Conservation (phyloP, 2,329 filamentous ascomycete genomes). For the Coleophoma eucalyptorum region DNA sequence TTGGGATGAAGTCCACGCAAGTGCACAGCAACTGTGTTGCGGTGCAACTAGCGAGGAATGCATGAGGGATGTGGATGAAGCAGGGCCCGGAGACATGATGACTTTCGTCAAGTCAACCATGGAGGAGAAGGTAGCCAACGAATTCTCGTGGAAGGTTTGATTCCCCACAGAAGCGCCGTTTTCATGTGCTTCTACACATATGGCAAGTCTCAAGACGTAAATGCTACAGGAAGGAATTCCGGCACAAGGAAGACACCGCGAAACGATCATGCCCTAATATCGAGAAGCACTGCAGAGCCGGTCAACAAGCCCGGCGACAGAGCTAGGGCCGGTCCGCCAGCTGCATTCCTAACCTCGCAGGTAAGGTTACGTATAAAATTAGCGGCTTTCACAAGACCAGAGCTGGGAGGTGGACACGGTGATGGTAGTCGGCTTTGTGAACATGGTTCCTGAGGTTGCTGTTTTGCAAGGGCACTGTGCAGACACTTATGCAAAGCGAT, state of each 20-base stretch:
- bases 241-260: no score
- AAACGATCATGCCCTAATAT: no score
- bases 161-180: not conserved
- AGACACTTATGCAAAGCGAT: not conserved
- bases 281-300: no score
- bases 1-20: slow-evolving; percentile 69
- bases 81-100: slow-evolving; percentile 42
- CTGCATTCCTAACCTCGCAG: no score
- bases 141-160: slow-evolving; percentile 52
- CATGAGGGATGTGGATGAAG: slow-evolving; percentile 34
- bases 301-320: no score
- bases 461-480: not conserved
- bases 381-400: no score
- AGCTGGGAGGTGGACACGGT: no score
- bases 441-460: not conserved
- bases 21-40: slow-evolving; percentile 64
- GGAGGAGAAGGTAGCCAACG: slow-evolving; percentile 49
- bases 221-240: not conserved
- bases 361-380: no score
- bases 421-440: no score
- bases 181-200: not conserved
- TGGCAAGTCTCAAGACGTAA: not conserved
- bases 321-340: no score
- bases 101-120: slow-evolving; percentile 59
- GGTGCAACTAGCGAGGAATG: slow-evolving; percentile 17